Evolutionary conservation across 2,329 filamentous ascomycete genomes (phyloP).

Genomic region (Whalleya microplaca): DNA sequence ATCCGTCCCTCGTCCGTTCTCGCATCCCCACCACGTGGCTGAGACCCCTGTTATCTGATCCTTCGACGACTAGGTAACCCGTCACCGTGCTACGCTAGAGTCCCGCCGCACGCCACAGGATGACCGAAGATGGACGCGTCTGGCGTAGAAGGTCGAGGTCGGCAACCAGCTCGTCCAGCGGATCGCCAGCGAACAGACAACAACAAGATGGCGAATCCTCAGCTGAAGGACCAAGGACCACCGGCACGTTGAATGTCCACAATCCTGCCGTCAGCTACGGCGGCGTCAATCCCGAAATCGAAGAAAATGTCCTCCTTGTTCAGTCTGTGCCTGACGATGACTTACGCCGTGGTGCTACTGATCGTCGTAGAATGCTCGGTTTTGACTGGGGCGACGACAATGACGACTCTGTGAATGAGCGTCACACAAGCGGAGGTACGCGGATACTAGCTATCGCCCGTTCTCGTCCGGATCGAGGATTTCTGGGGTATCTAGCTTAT

Average conservation of each 20-base stretch:
- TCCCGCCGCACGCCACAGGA: slow-evolving; percentile 17
- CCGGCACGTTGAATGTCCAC: slow-evolving; percentile 24
- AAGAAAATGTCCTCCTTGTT: slow-evolving; percentile 39
- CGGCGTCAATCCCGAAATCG: slow-evolving; percentile 42
- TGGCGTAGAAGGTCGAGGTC: slow-evolving; percentile 7
- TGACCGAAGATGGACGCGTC: slow-evolving; percentile 16
- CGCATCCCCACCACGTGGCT: slow-evolving; percentile 24
- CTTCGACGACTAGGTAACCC: slow-evolving; percentile 18
- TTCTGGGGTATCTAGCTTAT: not conserved
- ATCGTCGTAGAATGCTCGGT: slow-evolving; percentile 18
- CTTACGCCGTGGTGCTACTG: slow-evolving; percentile 12
- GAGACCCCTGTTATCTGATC: slow-evolving; percentile 29
- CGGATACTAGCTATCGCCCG: slow-evolving; percentile 8
- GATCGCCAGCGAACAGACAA: slow-evolving; percentile 1
- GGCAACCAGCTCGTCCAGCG: slow-evolving; percentile 1
- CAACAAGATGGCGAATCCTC: slow-evolving; percentile 4
- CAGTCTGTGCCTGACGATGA: slow-evolving; percentile 33
- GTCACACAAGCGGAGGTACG: slow-evolving; percentile 22
- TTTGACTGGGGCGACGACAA: slow-evolving; percentile 20
- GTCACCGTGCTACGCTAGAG: slow-evolving; percentile 18
- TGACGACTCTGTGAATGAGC: slow-evolving; percentile 9
- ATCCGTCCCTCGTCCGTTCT: no score
- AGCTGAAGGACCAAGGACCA: slow-evolving; percentile 11
- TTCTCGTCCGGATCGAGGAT: not conserved
- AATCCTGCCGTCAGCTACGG: slow-evolving; percentile 36